Percentiles rank a stretch among this genome's conserved stretches.
Evolutionary conservation across 352 stramenopile genomes (phyloP).

Genomic region (Phytophthora hybrid): DNA sequence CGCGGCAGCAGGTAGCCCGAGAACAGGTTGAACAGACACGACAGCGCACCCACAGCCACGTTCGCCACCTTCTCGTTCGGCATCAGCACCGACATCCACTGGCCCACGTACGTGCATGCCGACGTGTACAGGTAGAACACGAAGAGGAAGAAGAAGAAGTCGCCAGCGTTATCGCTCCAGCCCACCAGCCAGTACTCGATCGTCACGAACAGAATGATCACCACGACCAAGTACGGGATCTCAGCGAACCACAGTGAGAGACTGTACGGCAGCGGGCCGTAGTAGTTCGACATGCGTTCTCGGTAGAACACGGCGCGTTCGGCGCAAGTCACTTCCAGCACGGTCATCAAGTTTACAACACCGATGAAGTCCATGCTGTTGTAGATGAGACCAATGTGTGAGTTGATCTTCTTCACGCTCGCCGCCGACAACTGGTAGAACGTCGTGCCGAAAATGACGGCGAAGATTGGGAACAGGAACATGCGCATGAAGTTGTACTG

Average conservation of each 20-base stretch:
- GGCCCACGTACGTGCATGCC: slow-evolving; percentile 60
- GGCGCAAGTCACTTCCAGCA: slow-evolving; percentile 57
- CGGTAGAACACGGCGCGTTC: slow-evolving; percentile 69
- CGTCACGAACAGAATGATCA: slow-evolving; percentile 46
- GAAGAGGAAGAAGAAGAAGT: slow-evolving; percentile 44
- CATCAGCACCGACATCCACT: slow-evolving; percentile 73
- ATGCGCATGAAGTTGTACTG: slow-evolving; percentile 62
- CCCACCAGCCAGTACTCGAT: slow-evolving; percentile 72
- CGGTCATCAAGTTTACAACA: slow-evolving; percentile 62
- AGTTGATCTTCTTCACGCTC: slow-evolving; percentile 54
- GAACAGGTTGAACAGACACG: slow-evolving; percentile 69
- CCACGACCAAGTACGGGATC: slow-evolving; percentile 58
- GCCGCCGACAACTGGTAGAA: slow-evolving; percentile 50
- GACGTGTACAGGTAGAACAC: slow-evolving; percentile 65
- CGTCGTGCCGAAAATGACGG: slow-evolving; percentile 58
- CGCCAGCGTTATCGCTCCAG: slow-evolving; percentile 32
- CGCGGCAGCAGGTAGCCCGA: slow-evolving; percentile 52
- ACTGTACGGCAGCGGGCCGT: slow-evolving; percentile 64
- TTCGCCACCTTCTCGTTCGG: slow-evolving; percentile 75
- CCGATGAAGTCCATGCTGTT: slow-evolving; percentile 75
- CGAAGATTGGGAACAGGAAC: slow-evolving; percentile 54
- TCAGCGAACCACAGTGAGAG: slow-evolving; percentile 64
- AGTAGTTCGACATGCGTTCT: slow-evolving; percentile 77
- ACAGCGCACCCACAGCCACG: slow-evolving; percentile 64
- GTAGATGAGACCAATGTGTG: slow-evolving; percentile 64